phyloP scores from a whole-genome alignment of 1,139 yeast species.

The Pichia terricola region DNA sequence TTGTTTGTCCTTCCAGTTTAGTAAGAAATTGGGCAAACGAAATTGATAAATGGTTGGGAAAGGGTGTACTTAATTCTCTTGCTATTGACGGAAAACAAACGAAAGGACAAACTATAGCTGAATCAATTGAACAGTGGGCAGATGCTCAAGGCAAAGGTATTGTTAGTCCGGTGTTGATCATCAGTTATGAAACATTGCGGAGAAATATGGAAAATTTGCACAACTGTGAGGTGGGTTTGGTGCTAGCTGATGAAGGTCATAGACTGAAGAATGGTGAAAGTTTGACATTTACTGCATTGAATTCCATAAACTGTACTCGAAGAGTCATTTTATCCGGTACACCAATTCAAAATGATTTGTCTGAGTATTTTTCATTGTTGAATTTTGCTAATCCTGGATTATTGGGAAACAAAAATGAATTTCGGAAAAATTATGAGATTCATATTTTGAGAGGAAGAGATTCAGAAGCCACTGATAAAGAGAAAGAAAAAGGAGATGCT shows the following conservation, averaged over 20 bases:
- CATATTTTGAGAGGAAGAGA: slow-evolving; percentile 81
- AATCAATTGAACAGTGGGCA: slow-evolving; percentile 78
- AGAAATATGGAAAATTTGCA: slow-evolving; percentile 73
- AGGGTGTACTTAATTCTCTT: slow-evolving; percentile 76
- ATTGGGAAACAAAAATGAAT: slow-evolving; percentile 75
- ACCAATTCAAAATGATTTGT: slow-evolving; percentile 92
- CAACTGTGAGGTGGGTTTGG: slow-evolving; percentile 75
- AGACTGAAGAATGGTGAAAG: slow-evolving; percentile 92
- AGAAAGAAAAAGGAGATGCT: slow-evolving; percentile 59
- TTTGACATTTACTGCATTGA: slow-evolving; percentile 79
- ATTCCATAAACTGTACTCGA: slow-evolving; percentile 72
- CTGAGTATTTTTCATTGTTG: slow-evolving; percentile 86
- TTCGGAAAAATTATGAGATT: slow-evolving; percentile 75
- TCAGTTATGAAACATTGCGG: slow-evolving; percentile 91
- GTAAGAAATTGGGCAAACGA: slow-evolving; percentile 98
- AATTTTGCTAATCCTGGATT: slow-evolving; percentile 94
- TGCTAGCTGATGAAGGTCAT: slow-evolving; percentile 96
- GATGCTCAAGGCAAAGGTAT: slow-evolving; percentile 79
- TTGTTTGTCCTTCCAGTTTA: slow-evolving; percentile 91
- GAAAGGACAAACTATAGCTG: slow-evolving; percentile 55
- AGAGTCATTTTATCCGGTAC: slow-evolving; percentile 94
- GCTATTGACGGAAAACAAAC: slow-evolving; percentile 88
- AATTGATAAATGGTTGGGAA: slow-evolving; percentile 91
- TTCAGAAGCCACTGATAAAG: slow-evolving; percentile 79
- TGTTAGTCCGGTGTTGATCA: slow-evolving; percentile 86